A percentile compares a stretch with the other conserved stretches of the same genome.
These are phyloP conservation scores for Quercus wislizeni DNA, from an alignment of 306 rosid species.

Conservation along the genomic window DNA sequence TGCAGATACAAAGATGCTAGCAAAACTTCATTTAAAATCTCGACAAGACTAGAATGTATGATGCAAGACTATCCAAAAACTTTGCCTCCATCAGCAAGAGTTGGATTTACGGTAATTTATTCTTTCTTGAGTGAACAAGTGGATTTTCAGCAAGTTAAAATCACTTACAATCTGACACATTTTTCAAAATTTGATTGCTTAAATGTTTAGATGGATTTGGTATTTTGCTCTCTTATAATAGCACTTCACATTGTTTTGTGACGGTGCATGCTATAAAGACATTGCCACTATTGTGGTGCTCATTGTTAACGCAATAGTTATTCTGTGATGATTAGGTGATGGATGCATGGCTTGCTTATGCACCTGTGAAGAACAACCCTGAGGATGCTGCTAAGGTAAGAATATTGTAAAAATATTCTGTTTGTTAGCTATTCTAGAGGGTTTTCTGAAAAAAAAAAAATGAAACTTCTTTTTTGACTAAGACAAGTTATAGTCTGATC, in stretches of 20 bases:
- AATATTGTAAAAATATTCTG: conserved; percentile 16
- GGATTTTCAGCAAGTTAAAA: conserved; percentile 11
- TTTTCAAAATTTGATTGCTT: background rate
- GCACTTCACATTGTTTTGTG: conserved; percentile 3
- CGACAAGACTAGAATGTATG: no score
- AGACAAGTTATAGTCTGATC: background rate
- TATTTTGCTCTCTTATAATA: background rate
- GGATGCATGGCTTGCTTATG: conserved; percentile 97
- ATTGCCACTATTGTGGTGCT: conserved; percentile 3
- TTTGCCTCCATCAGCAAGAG: no score
- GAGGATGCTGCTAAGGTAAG: conserved; percentile 93
- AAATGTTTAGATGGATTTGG: background rate
- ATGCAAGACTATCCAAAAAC: no score
- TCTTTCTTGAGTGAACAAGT: conserved; percentile 11
- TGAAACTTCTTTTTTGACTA: background rate
- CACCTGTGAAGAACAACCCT: conserved; percentile 97
- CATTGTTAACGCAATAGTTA: conserved; percentile 12
- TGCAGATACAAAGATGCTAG: no score
- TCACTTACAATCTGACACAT: background rate
- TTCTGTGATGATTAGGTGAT: conserved; percentile 54
- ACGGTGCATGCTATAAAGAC: background rate
- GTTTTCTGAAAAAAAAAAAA: background rate
- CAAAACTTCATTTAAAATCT: no score
- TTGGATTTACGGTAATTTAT: conserved; percentile 48
- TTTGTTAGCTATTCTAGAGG: background rate